A percentile compares a stretch with the other conserved stretches of the same genome.
Evolutionary conservation across 2,329 filamentous ascomycete species (phyloP).

Genomic region (Penicillium sp.): DNA sequence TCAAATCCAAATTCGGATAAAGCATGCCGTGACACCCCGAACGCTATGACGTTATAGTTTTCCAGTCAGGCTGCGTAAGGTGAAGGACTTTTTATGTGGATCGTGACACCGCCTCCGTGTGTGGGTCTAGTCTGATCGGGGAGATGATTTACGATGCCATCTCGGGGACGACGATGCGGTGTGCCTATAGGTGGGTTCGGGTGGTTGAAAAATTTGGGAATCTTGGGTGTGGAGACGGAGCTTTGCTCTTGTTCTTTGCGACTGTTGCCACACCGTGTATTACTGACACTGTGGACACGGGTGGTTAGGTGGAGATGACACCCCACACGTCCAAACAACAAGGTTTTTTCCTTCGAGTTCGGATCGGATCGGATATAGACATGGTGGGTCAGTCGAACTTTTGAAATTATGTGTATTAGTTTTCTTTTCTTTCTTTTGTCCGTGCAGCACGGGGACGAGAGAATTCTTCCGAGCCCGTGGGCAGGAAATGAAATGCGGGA

Average conservation of each 20-base stretch:
- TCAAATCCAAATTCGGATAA: neutral
- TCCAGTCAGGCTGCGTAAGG: neutral
- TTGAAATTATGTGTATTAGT: neutral
- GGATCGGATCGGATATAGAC: too few species aligned
- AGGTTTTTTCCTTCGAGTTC: too few species aligned
- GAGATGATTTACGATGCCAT: neutral
- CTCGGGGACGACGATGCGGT: neutral
- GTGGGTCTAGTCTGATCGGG: neutral
- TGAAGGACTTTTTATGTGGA: neutral
- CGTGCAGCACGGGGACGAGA: neutral
- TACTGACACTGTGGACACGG: neutral
- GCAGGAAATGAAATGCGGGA: neutral
- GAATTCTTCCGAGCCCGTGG: neutral
- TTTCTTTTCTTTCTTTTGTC: neutral
- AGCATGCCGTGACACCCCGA: neutral
- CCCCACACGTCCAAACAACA: neutral
- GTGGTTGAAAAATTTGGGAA: neutral
- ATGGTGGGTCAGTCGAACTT: too few species aligned
- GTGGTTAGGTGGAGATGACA: neutral
- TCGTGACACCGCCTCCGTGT: slow-evolving; percentile 3
- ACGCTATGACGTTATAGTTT: neutral
- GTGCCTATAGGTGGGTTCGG: neutral
- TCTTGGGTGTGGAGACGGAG: neutral
- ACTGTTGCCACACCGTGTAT: neutral
- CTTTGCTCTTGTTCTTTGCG: neutral